Percentiles rank a stretch among this genome's conserved stretches.
phyloP scores from a whole-genome alignment of 768 basidiomycete species.

The Amanita polypyramis region DNA sequence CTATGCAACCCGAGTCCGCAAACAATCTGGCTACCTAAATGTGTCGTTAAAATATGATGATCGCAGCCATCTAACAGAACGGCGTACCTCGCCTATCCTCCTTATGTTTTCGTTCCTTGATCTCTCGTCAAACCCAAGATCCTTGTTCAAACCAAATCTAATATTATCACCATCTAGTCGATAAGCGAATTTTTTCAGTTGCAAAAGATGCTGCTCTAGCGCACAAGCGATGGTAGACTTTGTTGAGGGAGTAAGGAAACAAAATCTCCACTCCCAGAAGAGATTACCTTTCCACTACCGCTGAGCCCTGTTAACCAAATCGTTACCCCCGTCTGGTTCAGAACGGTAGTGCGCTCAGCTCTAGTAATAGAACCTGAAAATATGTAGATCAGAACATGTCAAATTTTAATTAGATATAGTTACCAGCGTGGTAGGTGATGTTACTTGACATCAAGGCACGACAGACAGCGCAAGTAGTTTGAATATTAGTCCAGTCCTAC shows the following conservation, averaged over 20 bases:
- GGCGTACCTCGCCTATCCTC: conserved; percentile 82
- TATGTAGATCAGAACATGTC: not conserved
- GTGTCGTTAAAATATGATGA: not conserved
- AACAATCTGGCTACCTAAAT: conserved; percentile 90
- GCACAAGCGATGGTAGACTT: conserved; percentile 97
- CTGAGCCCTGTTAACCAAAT: conserved; percentile 97
- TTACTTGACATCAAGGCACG: not conserved
- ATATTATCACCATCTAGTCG: conserved; percentile 95
- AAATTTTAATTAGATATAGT: not conserved
- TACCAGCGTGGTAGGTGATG: conserved; percentile 14
- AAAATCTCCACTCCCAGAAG: not conserved
- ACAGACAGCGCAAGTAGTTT: no score
- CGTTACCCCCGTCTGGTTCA: conserved; percentile 80
- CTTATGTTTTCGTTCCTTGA: conserved; percentile 95
- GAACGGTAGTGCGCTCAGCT: conserved; percentile 53
- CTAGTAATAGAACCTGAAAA: conserved; percentile 59
- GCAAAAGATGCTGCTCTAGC: conserved; percentile 89
- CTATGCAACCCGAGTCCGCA: conserved; percentile 75
- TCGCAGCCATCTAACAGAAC: not conserved
- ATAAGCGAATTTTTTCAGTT: conserved; percentile 77
- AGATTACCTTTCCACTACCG: conserved; percentile 81
- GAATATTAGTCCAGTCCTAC: no score
- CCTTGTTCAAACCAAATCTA: conserved; percentile 93
- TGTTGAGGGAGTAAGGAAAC: not conserved
- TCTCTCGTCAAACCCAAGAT: conserved; percentile 87